Base-by-base conservation (phyloP, 768 basidiomycete species). In the Calocybe gangraenosa region DNA sequence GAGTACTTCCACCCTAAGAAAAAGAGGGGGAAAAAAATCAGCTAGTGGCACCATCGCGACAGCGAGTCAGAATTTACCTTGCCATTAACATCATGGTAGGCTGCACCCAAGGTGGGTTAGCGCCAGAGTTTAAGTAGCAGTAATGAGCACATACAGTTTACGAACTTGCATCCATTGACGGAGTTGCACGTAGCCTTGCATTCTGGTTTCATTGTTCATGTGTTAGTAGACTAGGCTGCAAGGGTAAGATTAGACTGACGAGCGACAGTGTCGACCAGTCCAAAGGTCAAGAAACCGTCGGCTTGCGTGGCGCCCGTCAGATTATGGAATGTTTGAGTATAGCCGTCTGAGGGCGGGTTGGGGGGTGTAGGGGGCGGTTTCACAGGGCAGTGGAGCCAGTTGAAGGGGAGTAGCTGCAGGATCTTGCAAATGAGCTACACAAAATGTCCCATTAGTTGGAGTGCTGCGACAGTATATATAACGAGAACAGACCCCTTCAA, bases 81-180 rank as follows among this genome's bases (percentile, higher is more conserved):
- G 42, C 67, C 73, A 52, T 73, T 69, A 48, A 72, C 69, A 49
- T 75, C 73, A 52, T 72, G 65, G 49, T 73, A 75, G 28, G 59
- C 73, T 73, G 21, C 6, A 35, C 25, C 22, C 38, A 28, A 41
- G 40, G 20, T 40, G 9, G n/a, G 41, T 37, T 14, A 25, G 42
- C 20, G 46, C n/a, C 10, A 32, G 30, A 23, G 23, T 14, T 21
- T 17, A n/a, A 10, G 19, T 18, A 39, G 14, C n/a, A 10, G 21
- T 28, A 41, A 13, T 25, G 46, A 37, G 18, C 13, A 58, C 68
- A 38, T 51, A 74, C 71, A 65, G 54, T 75, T 75, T 43, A 64
- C 63, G 50, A 75, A 75, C 10, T 42, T 57, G 56, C 73, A 75
- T 17, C 66, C 69, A 6, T 21, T 2, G 42, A 73, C 67, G 28